Base-by-base conservation (phyloP, 768 basidiomycete species). In the Boletus subcaerulescens region DNA sequence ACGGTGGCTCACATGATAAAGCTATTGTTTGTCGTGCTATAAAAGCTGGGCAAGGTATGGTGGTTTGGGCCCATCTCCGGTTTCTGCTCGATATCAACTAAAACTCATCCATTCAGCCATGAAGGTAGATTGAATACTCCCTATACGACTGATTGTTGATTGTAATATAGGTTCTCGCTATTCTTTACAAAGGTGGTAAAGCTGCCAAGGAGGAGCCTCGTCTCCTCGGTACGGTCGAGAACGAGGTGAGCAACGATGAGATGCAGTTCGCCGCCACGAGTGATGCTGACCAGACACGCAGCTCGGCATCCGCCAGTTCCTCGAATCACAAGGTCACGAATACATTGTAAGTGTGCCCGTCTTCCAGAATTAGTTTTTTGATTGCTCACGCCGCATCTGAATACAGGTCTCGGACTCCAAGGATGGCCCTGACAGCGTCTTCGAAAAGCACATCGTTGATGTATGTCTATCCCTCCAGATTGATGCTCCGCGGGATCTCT, bases 361-460 rank as follows among this genome's bases (percentile, higher is more conserved):
- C 11, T 45, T 24, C 31, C 10, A n/a, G 22, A 29, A 41, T 17
- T 14, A 10, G 22, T n/a, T 33, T 45, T 8, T 35, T 6, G 11
- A 40, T 32, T 41, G 43, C 46, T 57, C 54, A 60, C 58, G 18
- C 33, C 29, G 20, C 36, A 39, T 50, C 8, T 38, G 48, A 52
- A 56, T 33, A 43, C 60, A 88, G 86, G 86, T 89, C 46, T 84
- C 87, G 22, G 85, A 84, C 71, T 82, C 81, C 77, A 93, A 93
- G 72, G 92, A 93, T 67, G 92, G 91, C 26, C 74, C 86, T 9
- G 79, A 86, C 69, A 89, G 86, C 52, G 85, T 80, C 62, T 91
- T 93, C 77, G 84, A 91, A 69, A 91, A 89, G 71, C 80, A 93
- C 71, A 79, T 93, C 52, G 80, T 80, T 45, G 89, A 91, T 69